Evolutionary conservation across 352 stramenopile species (phyloP).

Genomic region (Phytopythium helicoides): DNA sequence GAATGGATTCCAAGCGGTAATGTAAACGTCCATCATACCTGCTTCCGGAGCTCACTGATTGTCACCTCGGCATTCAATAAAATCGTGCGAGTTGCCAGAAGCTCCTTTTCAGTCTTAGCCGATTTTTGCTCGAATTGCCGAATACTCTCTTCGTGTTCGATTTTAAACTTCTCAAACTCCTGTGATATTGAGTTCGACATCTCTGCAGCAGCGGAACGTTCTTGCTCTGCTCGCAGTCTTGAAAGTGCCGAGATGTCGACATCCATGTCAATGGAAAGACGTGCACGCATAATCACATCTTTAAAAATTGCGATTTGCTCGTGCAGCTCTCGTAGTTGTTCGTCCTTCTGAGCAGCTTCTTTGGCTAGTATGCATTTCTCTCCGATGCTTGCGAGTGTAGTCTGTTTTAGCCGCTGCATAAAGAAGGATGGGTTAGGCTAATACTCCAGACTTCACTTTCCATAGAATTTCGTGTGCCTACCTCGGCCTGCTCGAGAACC

Average conservation of each 20-base stretch:
- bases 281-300: slow-evolving; percentile 43
- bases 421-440: background rate
- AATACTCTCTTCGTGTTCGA: background rate
- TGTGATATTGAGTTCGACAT: background rate
- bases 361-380: slow-evolving; percentile 36
- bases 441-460: background rate
- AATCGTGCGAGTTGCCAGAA: too few species aligned
- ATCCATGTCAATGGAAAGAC: slow-evolving; percentile 3
- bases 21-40: too few species aligned
- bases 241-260: background rate
- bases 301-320: slow-evolving; percentile 68
- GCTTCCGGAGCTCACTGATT: too few species aligned
- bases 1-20: too few species aligned
- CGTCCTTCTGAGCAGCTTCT: slow-evolving; percentile 24
- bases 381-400: slow-evolving; percentile 28
- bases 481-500: slow-evolving; percentile 50
- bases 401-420: slow-evolving; percentile 32
- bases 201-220: background rate
- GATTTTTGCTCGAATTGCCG: background rate
- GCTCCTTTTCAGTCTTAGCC: too few species aligned
- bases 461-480: slow-evolving; percentile 9
- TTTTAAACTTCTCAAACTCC: background rate
- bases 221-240: background rate
- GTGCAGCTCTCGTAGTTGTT: slow-evolving; percentile 25
- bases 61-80: too few species aligned